Evolutionary conservation across 129 eudicot species (phyloP), one percentile per base, ranked within the genome.

Genomic region (Pulicaria dysenterica): DNA sequence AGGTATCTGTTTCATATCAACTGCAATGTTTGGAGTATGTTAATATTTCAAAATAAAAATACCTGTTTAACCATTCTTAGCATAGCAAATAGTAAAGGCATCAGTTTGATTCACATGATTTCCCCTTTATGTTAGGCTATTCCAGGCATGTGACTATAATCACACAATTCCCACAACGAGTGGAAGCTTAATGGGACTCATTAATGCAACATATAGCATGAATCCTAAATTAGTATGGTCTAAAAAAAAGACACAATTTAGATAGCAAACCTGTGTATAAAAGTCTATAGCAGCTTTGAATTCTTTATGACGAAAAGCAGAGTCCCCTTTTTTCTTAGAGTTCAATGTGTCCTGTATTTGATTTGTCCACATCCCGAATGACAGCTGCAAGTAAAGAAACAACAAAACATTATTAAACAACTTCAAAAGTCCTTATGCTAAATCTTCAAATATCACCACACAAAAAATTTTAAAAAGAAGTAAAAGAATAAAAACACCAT

Each of bases 351-450:
- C 98, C 57, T 93, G 98, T 87, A 93, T 79, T 81, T 93, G 98
- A 69, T 89, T 82, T 63, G 98, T 93, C 98, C 98, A 93, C 96
- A 89, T 89, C 78, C 88, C 91, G 74, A 93, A 93, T 0, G 98
- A 93, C 16, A 92, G 96, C 96, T 92, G 88, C 79, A 76, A 47
- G 45, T 65, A 55, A 48, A 7, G 9, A 72, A 58, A 45, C 71
- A 42, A 14, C 17, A 36, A 65, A 51, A 14, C 43, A 55, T 37
- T 43, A 73, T 48, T 48, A 7, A 6, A 31, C 36, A 17, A 39
- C 19, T 58, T 74, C 37, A 19, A 63, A 74, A 41, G 36, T 75
- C 59, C 42, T 14, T 19, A 43, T 24, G 3, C 38, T 45, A 38
- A 71, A 64, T 19, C 37, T 62, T 46, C 31, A 48, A 17, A 61